A percentile compares a stretch with the other conserved stretches of the same genome.
Conservation (phyloP, 1,139 yeast species). For the Hanseniaspora uvarum region DNA sequence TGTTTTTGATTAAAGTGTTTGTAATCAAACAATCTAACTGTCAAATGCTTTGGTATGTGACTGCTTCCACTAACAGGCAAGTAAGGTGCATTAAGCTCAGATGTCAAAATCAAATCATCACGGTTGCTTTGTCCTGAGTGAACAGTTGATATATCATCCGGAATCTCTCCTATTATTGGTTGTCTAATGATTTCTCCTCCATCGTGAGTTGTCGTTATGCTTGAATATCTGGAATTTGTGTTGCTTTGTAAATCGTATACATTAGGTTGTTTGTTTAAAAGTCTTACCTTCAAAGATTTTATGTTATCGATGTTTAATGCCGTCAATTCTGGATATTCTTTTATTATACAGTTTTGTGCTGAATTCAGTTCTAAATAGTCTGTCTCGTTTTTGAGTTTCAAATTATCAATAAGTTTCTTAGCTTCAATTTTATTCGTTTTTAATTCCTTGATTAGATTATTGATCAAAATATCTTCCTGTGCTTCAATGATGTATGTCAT, state of each 20-base stretch:
- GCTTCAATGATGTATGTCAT: not conserved
- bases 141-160: not conserved
- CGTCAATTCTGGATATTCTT: not conserved
- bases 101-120: not conserved
- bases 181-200: constrained; percentile 1
- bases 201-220: not conserved
- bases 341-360: not conserved
- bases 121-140: not conserved
- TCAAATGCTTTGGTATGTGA: not conserved
- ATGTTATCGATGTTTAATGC: not conserved
- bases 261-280: not conserved
- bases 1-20: constrained; percentile 1
- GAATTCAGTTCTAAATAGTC: not conserved
- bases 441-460: not conserved
- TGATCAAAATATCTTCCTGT: not conserved
- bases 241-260: not conserved
- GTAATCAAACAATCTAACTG: not conserved
- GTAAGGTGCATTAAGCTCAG: constrained; percentile 3
- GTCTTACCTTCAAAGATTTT: not conserved
- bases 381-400: not conserved
- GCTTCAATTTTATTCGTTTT: not conserved
- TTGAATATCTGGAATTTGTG: not conserved
- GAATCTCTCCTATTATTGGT: not conserved
- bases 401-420: not conserved
- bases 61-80: not conserved